These are phyloP conservation scores for Ceratobasidium sp. DNA, from an alignment of 1,284 basidiomycete genomes.

Conservation along the genomic window DNA sequence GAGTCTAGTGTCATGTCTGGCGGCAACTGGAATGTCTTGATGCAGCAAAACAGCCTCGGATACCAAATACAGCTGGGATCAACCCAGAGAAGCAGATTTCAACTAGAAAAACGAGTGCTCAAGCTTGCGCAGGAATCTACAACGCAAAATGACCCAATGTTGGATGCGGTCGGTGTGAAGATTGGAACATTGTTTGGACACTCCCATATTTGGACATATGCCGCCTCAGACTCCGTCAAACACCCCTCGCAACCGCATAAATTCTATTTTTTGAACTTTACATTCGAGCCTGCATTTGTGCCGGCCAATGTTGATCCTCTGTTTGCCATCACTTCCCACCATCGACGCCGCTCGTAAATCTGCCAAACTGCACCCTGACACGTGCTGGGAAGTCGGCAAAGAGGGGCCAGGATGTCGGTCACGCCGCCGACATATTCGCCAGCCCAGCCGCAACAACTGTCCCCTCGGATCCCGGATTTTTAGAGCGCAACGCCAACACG, in stretches of 20 bases:
- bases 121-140: not conserved
- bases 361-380: conserved; percentile 32
- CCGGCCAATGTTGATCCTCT: too few species aligned
- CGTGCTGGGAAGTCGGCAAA: conserved; percentile 25
- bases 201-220: conserved; percentile 36
- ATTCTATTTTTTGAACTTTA: not conserved
- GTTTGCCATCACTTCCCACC: not conserved
- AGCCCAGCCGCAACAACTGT: not conserved
- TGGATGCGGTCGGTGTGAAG: conserved; percentile 12
- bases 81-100: not conserved
- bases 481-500: too few species aligned
- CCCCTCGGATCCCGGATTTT: not conserved
- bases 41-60: conserved; percentile 1
- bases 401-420: not conserved
- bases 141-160: not conserved
- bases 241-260: not conserved
- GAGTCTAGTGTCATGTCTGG: not conserved
- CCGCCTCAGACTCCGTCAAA: conserved; percentile 29
- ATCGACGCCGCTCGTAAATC: not conserved
- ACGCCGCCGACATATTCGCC: not conserved
- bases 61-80: conserved; percentile 18
- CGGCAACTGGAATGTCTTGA: not conserved
- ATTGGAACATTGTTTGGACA: conserved; percentile 38
- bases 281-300: too few species aligned
- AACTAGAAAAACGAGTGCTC: not conserved